These are phyloP conservation scores for Penicillium griseofulvum DNA, from an alignment of 2,329 filamentous ascomycete genomes.

Conservation along the genomic window DNA sequence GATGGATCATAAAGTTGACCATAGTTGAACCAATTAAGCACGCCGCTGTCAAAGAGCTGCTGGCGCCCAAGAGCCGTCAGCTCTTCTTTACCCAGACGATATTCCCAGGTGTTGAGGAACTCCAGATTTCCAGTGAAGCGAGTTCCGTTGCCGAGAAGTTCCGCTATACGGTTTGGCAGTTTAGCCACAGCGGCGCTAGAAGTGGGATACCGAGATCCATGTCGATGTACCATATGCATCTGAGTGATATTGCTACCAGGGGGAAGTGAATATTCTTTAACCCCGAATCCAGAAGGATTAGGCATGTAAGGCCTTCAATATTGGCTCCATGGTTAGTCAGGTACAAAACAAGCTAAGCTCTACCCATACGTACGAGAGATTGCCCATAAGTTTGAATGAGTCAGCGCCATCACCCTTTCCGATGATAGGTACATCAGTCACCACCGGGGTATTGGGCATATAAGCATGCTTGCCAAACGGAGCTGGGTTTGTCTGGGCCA, in stretches of 20 bases:
- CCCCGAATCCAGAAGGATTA: slow-evolving; percentile 64
- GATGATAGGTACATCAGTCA: slow-evolving; percentile 66
- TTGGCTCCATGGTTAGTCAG: background rate
- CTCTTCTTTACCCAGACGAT: slow-evolving; percentile 67
- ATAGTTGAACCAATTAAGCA: slow-evolving; percentile 71
- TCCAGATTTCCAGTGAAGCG: slow-evolving; percentile 58
- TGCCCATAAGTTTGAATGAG: slow-evolving; percentile 71
- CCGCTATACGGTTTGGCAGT: slow-evolving; percentile 59
- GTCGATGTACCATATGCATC: slow-evolving; percentile 69
- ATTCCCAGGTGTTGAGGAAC: slow-evolving; percentile 69
- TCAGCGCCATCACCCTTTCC: slow-evolving; percentile 56
- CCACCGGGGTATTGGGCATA: slow-evolving; percentile 66
- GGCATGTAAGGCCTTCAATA: slow-evolving; percentile 61
- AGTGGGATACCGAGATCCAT: slow-evolving; percentile 72
- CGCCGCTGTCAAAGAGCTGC: slow-evolving; percentile 69
- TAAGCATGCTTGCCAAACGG: slow-evolving; percentile 62
- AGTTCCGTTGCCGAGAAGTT: slow-evolving; percentile 50
- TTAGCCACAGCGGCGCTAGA: slow-evolving; percentile 54
- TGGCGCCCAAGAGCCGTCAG: slow-evolving; percentile 70
- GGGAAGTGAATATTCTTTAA: slow-evolving; percentile 68
- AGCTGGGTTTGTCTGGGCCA: slow-evolving; percentile 68
- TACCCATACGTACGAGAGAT: slow-evolving; percentile 46
- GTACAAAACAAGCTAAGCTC: background rate
- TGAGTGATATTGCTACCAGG: slow-evolving; percentile 66
- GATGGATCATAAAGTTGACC: slow-evolving; percentile 68